Evolutionary conservation across 2,329 filamentous ascomycete species (phyloP), one percentile per base, ranked within the genome.

Genomic region (Penicillium palitans): DNA sequence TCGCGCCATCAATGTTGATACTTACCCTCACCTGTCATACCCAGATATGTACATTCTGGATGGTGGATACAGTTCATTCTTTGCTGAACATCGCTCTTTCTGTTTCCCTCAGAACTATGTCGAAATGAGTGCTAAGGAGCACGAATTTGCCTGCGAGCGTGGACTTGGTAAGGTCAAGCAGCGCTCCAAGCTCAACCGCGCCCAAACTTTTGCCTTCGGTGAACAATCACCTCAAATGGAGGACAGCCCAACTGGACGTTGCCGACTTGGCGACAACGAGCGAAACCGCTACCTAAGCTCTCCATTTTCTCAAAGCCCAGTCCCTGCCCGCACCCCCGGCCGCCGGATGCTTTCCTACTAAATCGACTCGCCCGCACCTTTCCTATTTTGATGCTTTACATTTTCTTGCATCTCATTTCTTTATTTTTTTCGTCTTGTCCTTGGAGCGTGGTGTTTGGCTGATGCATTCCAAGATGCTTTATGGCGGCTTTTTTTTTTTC

Each of bases 31-130:
- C 59, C 85, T 99, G 60, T 92, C 89, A n/a, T 99, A 96, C 71
- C 95, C 95, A 2, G 95, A 99, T 74, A 87, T 98, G 64, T 99
- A 99, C 76, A 96, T 99, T 68, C 82, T 99, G 41, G 92, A 98
- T 65, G 95, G 95, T 60, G 95, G 95, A 44, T 99, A 99, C 80
- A 96, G 92, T 75, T 87, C 87, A 29, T 99, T 99, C 81, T 99
- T 93, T 74, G 80, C 84, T 25, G 82, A 90, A 63, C 87, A 96
- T 74, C 87, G 87, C 52, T 79, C 83, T 47, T 87, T 93, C 61
- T 99, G 95, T 81, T 95, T 88, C 68, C 95, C 95, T 24, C 93
- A 96, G 70, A 92, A 93, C 72, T 99, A 99, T 72, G 91, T 99
- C 59, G 92, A 95, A 76, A 99, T 99, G 95, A 90, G 88, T 65